These are phyloP conservation scores for Schoenoplectus tabernaemontani DNA, from an alignment of 202 grass and related monocot genomes.

Conservation along the genomic window DNA sequence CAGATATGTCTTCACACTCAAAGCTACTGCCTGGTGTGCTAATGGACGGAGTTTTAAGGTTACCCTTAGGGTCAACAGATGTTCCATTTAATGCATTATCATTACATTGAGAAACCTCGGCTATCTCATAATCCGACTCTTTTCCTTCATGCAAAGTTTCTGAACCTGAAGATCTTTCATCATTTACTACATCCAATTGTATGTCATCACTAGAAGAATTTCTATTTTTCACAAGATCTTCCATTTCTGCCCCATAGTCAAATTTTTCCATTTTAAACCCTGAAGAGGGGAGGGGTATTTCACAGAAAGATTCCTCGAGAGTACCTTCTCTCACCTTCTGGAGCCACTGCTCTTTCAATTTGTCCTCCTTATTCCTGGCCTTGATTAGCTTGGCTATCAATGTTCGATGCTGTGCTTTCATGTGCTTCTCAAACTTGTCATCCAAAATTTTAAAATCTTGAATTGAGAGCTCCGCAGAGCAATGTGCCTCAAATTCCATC, in stretches of 20 bases:
- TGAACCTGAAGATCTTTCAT: conserved; percentile 23
- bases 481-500: conserved; percentile 25
- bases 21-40: neutral
- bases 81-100: conserved; percentile 9
- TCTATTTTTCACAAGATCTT: conserved; percentile 34
- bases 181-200: conserved; percentile 21
- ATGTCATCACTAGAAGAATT: conserved; percentile 23
- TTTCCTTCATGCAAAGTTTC: conserved; percentile 26
- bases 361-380: conserved; percentile 56
- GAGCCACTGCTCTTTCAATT: conserved; percentile 40
- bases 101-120: neutral
- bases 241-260: conserved; percentile 42
- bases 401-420: conserved; percentile 30
- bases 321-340: conserved; percentile 55
- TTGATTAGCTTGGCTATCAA: conserved; percentile 44
- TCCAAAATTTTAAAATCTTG: conserved; percentile 28
- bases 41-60: neutral
- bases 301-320: conserved; percentile 48
- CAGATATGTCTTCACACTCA: neutral
- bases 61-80: neutral
- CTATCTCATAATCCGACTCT: conserved; percentile 15
- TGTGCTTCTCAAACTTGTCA: conserved; percentile 37
- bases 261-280: conserved; percentile 39
- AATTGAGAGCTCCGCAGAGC: conserved; percentile 32
- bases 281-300: conserved; percentile 33